Conservation (phyloP, 495 filamentous ascomycete species). For the Aspergillus saccharolyticus region DNA sequence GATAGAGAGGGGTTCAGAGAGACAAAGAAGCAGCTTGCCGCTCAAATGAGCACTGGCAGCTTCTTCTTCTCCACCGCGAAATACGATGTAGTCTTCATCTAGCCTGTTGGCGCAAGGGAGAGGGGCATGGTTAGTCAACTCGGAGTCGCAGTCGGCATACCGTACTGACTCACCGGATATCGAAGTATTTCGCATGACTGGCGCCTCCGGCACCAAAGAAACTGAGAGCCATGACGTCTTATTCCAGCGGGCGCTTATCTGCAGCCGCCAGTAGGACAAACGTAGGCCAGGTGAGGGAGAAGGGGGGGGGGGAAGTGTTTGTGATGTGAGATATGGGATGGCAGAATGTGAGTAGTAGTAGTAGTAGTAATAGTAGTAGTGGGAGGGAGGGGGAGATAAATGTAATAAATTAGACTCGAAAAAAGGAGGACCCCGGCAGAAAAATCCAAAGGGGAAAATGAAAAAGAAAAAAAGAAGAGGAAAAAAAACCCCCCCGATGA, state of each 20-base stretch:
- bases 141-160: constrained; percentile 9
- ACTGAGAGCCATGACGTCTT: constrained; percentile 43
- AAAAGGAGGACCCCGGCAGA: background rate
- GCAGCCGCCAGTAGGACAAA: constrained; percentile 15
- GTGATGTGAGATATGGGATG: constrained; percentile 1
- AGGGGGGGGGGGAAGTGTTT: background rate
- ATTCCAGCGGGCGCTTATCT: constrained; percentile 19
- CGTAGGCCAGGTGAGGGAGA: constrained; percentile 1
- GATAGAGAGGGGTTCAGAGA: constrained; percentile 62
- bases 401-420: constrained; percentile 1
- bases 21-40: constrained; percentile 69
- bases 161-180: constrained; percentile 45
- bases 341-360: background rate
- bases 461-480: constrained; percentile 10
- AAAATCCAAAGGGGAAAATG: constrained; percentile 9
- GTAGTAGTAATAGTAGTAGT: too few species aligned
- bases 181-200: constrained; percentile 51
- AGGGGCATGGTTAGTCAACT: constrained; percentile 9
- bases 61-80: constrained; percentile 70
- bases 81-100: constrained; percentile 72
- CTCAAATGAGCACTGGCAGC: constrained; percentile 69
- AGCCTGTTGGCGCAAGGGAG: constrained; percentile 46
- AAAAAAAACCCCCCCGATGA: constrained; percentile 16
- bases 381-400: background rate
- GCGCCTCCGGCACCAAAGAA: constrained; percentile 45